Evolutionary conservation across 192 early-diverging fungal species (phyloP).

Genomic region (Helicostylum pulchrum): DNA sequence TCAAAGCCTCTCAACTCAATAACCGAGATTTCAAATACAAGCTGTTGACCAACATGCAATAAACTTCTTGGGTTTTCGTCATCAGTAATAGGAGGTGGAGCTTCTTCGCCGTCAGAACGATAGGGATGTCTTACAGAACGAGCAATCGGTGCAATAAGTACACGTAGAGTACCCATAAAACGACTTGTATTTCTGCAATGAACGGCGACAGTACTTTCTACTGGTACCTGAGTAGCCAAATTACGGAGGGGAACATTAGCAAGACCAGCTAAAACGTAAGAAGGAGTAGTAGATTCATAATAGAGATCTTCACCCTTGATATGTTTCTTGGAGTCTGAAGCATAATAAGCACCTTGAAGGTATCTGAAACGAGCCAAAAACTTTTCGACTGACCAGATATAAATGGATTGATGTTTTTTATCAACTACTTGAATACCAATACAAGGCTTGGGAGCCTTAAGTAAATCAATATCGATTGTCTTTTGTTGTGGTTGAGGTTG

Average conservation of each 20-base stretch:
- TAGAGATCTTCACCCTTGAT: conserved; percentile 56
- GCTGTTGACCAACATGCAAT: conserved; percentile 46
- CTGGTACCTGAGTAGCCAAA: conserved; percentile 40
- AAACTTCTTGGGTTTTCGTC: conserved; percentile 9
- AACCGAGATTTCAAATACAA: conserved; percentile 65
- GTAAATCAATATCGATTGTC: conserved; percentile 37
- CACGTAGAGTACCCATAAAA: conserved; percentile 32
- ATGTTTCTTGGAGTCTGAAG: conserved; percentile 51
- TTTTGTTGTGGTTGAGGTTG: conserved; percentile 32
- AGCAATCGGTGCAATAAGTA: conserved; percentile 45
- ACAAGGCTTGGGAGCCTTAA: conserved; percentile 40
- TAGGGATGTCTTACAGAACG: conserved; percentile 1
- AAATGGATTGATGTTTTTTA: conserved; percentile 45
- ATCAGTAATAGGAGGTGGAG: not conserved
- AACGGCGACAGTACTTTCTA: conserved; percentile 40
- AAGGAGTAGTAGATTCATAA: conserved; percentile 47
- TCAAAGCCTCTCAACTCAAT: conserved; percentile 53
- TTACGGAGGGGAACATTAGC: conserved; percentile 41
- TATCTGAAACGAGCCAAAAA: conserved; percentile 31
- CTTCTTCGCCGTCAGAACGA: not conserved
- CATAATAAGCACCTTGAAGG: conserved; percentile 47
- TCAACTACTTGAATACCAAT: conserved; percentile 56
- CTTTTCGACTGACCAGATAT: conserved; percentile 41
- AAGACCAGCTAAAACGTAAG: conserved; percentile 48
- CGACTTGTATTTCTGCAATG: conserved; percentile 43